Conservation (phyloP, 352 stramenopile genomes). For the Phytophthora ramorum region DNA sequence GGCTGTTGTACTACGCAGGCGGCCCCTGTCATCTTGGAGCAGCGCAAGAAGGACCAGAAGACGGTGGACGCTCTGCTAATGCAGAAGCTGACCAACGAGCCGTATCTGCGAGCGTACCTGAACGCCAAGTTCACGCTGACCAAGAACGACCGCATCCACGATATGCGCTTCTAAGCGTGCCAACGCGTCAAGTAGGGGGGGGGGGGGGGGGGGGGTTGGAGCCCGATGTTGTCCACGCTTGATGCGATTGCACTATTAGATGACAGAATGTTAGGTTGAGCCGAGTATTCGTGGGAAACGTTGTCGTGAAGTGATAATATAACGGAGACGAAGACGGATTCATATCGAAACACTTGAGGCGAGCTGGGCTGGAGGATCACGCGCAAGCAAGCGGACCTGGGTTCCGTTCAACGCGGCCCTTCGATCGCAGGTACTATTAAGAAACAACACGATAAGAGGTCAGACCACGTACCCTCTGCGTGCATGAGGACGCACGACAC, state of each 20-base stretch:
- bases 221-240: not conserved
- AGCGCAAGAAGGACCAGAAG: slow-evolving; percentile 99
- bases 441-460: slow-evolving; percentile 12
- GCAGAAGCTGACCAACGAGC: slow-evolving; percentile 86
- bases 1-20: slow-evolving; percentile 42
- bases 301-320: slow-evolving; percentile 26
- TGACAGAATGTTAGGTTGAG: slow-evolving; percentile 15
- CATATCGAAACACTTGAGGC: not conserved
- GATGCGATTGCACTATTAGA: slow-evolving; percentile 5
- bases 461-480: slow-evolving; percentile 7
- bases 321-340: slow-evolving; percentile 15
- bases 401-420: slow-evolving; percentile 19
- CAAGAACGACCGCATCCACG: slow-evolving; percentile 98
- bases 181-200: not conserved
- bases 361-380: not conserved
- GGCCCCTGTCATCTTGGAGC: slow-evolving; percentile 94
- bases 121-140: slow-evolving; percentile 98
- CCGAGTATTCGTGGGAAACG: slow-evolving; percentile 8
- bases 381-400: slow-evolving; percentile 14
- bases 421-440: slow-evolving; percentile 48
- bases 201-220: not conserved
- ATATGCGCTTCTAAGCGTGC: slow-evolving; percentile 96
- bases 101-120: slow-evolving; percentile 98
- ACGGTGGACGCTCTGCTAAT: slow-evolving; percentile 94
- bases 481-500: slow-evolving; percentile 6